Percentiles rank a stretch among this genome's conserved stretches.
These are phyloP conservation scores for Trypanosoma lewisi DNA, from an alignment of 208 protist genomes.

Conservation along the genomic window DNA sequence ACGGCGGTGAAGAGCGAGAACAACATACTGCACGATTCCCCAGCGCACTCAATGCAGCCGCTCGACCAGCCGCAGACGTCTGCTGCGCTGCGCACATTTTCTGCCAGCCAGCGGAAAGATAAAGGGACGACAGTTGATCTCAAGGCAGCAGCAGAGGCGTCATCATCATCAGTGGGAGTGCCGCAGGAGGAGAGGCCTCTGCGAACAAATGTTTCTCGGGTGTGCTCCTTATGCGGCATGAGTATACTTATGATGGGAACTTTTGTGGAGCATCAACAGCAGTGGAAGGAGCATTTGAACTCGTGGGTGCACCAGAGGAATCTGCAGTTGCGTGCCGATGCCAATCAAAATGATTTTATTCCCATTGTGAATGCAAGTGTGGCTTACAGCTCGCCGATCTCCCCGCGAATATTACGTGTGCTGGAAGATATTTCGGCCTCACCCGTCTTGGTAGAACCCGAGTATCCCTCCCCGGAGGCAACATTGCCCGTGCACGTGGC, in stretches of 20 bases:
- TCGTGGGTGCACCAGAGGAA: constrained; percentile 26
- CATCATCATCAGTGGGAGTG: background rate
- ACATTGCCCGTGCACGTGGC: background rate
- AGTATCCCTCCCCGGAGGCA: background rate
- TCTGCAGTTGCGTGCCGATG: constrained; percentile 2
- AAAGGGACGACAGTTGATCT: background rate
- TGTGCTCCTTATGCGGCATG: constrained; percentile 24
- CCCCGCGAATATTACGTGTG: background rate
- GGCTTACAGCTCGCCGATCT: constrained; percentile 2
- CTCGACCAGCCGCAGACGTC: background rate
- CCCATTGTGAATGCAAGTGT: background rate
- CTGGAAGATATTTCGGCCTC: constrained; percentile 17
- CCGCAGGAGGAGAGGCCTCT: background rate
- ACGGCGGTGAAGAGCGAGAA: constrained; percentile 15
- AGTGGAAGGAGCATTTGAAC: constrained; percentile 21
- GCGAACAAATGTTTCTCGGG: background rate
- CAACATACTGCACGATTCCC: constrained; percentile 1
- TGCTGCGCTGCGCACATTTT: background rate
- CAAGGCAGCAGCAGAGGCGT: no score
- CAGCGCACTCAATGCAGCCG: background rate
- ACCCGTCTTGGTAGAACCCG: background rate
- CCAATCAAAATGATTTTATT: background rate
- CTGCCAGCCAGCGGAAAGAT: background rate
- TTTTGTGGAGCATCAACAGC: constrained; percentile 18
- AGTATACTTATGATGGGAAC: constrained; percentile 16